Evolutionary conservation across 2,329 filamentous ascomycete genomes (phyloP).

Genomic region (Didymellaceae sp.): DNA sequence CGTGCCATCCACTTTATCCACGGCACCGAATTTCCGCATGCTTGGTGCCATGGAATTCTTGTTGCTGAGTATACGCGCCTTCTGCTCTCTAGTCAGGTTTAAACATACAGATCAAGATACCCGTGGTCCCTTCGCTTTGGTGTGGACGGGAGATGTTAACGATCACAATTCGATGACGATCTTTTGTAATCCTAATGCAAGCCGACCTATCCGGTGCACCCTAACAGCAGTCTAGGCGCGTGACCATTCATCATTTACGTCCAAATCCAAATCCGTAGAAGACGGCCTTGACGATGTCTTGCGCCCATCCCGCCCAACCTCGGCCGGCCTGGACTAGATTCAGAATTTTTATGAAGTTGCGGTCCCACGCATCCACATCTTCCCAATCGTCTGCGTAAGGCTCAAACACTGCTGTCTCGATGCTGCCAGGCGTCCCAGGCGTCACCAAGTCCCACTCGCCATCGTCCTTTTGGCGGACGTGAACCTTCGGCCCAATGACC

Average conservation of each 20-base stretch:
- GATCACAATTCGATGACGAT: not conserved
- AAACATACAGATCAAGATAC: not conserved
- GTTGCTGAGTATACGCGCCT: not conserved
- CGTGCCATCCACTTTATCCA: conserved; percentile 1
- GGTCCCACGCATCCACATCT: conserved; percentile 62
- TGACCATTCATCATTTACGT: conserved; percentile 14
- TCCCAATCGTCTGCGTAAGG: conserved; percentile 65
- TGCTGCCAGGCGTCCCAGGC: conserved; percentile 36
- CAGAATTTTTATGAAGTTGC: conserved; percentile 61
- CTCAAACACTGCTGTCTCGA: conserved; percentile 64
- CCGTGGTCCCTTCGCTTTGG: too few species aligned
- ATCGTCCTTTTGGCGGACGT: conserved; percentile 52
- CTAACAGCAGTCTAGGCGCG: conserved; percentile 1
- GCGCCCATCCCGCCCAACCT: conserved; percentile 62
- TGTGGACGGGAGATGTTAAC: not conserved
- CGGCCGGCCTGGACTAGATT: conserved; percentile 58
- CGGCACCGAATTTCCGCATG: conserved; percentile 9
- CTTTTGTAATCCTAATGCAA: not conserved
- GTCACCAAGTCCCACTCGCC: conserved; percentile 41
- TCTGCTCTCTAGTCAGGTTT: not conserved
- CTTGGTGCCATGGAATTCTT: conserved; percentile 15
- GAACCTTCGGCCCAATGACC: conserved; percentile 63
- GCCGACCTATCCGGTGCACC: conserved; percentile 11
- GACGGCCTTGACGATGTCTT: conserved; percentile 47
- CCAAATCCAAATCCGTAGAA: conserved; percentile 34